Evolutionary conservation across 2,329 filamentous ascomycete species (phyloP), one percentile per base, ranked within the genome.

Genomic region (Phaeophleospora eucalypticola): DNA sequence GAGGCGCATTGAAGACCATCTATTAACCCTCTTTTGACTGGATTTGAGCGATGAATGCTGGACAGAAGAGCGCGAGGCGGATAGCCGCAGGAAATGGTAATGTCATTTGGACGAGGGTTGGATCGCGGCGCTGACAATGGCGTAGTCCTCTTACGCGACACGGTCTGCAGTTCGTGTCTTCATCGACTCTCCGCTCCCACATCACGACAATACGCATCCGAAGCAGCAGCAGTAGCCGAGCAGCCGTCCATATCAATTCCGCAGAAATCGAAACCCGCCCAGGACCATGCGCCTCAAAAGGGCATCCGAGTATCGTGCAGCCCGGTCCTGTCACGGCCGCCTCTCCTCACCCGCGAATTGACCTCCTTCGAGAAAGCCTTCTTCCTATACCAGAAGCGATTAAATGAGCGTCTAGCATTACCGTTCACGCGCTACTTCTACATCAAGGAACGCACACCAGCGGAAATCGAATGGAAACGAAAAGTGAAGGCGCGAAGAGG

Each of bases 381-480:
- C 72, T 95, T 86, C 76, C 89, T 98, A 67, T 98, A 98, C 74
- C 93, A 98, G 73, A 91, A 91, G 61, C 89, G 93, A 12, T 79
- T 98, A 51, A 95, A 97, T 69, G 93, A 98, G 76, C 87, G 93
- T 36, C 78, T 95, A 43, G 83, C 84, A 16, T 79, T 93, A 3
- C 87, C 90, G 1, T 98, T 97, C 69, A 86, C 86, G 46, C 82
- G 87, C 57, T 87, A 87, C 66, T 93, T 97, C 72, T 98, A 95
- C 78, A 95, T 90, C 80, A 95, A 95, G 75, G 83, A 83, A 58
- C 87, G 88, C 64, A 95, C 90, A 9, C 84, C 89, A 1, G 78
- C 82, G 7, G 87, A 90, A 57, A 75, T 89, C 41, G 90, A 96
- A 72, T 97, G 89, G 88, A 87, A 90, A 68, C 79, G 88, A 65